phyloP scores from a whole-genome alignment of 2,329 filamentous ascomycete species.

The Colletotrichum euphorbiae region DNA sequence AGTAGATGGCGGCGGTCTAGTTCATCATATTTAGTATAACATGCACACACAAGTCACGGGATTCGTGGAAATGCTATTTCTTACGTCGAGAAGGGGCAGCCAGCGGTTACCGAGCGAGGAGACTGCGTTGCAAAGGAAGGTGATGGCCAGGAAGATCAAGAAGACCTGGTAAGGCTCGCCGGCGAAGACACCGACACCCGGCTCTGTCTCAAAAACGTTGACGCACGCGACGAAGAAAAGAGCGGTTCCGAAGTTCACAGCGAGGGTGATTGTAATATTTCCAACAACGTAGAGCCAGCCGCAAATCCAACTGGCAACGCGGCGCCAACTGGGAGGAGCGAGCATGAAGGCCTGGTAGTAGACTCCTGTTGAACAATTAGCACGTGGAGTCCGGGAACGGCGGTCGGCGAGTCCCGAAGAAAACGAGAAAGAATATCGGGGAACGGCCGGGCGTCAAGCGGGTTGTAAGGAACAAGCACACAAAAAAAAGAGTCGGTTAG shows the following conservation, averaged over 20 bases:
- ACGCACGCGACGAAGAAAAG: constrained; percentile 69
- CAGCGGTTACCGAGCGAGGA: constrained; percentile 76
- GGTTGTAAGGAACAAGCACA: constrained; percentile 2
- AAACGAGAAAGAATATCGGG: background rate
- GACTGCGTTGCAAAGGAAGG: constrained; percentile 72
- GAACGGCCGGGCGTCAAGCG: constrained; percentile 16
- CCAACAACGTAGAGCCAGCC: constrained; percentile 83
- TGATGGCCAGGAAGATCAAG: constrained; percentile 77
- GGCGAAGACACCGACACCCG: constrained; percentile 57
- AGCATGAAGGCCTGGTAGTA: constrained; percentile 86
- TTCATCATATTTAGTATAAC: constrained; percentile 15
- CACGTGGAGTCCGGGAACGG: constrained; percentile 32
- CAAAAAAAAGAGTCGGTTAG: constrained; percentile 35
- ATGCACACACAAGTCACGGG: background rate
- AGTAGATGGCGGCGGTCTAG: constrained; percentile 78
- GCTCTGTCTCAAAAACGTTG: constrained; percentile 64
- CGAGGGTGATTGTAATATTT: constrained; percentile 84
- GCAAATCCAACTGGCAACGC: constrained; percentile 75
- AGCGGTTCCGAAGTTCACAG: constrained; percentile 84
- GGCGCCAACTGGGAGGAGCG: constrained; percentile 69
- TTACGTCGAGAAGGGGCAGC: constrained; percentile 76
- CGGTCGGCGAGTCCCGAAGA: background rate
- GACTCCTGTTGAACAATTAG: constrained; percentile 56
- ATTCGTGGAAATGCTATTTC: constrained; percentile 44
- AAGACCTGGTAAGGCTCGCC: constrained; percentile 74